phyloP scores from a whole-genome alignment of 106 monocot species.

The Apostasia shenzhenica region DNA sequence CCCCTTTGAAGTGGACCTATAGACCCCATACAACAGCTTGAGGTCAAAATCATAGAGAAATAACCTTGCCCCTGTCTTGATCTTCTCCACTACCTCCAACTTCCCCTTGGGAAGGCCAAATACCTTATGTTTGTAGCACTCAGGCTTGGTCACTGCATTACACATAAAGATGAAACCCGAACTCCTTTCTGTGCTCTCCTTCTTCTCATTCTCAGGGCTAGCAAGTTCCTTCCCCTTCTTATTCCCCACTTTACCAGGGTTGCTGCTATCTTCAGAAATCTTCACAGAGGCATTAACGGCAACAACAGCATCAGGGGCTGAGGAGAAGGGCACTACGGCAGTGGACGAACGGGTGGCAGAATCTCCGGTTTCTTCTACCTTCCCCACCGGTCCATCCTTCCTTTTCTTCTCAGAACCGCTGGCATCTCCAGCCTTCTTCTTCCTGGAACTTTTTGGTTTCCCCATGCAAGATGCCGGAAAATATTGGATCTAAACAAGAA shows the following conservation, averaged over 20 bases:
- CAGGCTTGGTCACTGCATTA: constrained; percentile 46
- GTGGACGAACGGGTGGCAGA: background rate
- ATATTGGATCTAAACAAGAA: constrained; percentile 6
- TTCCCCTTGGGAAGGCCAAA: constrained; percentile 52
- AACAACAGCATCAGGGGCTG: background rate
- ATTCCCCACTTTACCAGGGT: background rate
- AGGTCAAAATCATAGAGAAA: constrained; percentile 63
- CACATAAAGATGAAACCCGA: constrained; percentile 78
- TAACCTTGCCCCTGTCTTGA: constrained; percentile 39
- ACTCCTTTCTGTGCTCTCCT: constrained; percentile 16
- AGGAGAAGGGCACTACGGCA: background rate
- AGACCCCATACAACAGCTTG: constrained; percentile 59
- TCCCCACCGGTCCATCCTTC: background rate
- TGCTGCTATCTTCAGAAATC: background rate
- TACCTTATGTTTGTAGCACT: constrained; percentile 47
- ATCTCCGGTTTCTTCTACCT: background rate
- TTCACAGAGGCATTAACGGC: background rate
- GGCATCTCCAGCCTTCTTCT: background rate
- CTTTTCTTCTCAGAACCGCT: background rate
- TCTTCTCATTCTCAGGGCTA: background rate
- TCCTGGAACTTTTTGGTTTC: constrained; percentile 3
- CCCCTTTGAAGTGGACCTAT: constrained; percentile 34
- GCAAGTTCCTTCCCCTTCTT: constrained; percentile 9
- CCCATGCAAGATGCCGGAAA: constrained; percentile 8
- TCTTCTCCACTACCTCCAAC: constrained; percentile 35